Evolutionary conservation across 208 protist species (phyloP).

Genomic region (Leishmania mexicana): DNA sequence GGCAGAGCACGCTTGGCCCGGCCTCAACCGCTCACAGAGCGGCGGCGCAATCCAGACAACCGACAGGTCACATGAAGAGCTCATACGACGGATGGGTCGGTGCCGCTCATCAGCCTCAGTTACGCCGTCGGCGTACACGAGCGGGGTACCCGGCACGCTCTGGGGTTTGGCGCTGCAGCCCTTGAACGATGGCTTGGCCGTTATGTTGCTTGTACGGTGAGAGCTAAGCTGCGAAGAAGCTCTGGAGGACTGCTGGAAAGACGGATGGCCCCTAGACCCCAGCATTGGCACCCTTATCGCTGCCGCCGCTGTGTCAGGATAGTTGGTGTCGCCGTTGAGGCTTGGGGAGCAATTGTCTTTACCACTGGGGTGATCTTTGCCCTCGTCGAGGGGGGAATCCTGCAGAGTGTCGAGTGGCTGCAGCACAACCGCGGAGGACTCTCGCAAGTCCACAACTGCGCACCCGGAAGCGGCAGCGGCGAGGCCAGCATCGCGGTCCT

Average conservation of each 20-base stretch:
- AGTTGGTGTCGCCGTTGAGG: not conserved
- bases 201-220: not conserved
- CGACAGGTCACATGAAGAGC: constrained; percentile 3
- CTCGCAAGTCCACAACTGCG: not conserved
- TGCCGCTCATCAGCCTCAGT: not conserved
- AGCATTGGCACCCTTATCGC: not conserved
- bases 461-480: not conserved
- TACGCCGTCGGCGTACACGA: not conserved
- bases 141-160: not conserved
- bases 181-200: not conserved
- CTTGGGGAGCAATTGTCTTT: not conserved
- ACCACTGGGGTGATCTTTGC: not conserved
- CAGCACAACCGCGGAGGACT: constrained; percentile 9
- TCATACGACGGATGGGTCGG: constrained; percentile 2
- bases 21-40: not conserved
- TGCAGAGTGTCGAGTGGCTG: constrained; percentile 8
- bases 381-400: not conserved
- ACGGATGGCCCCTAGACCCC: not conserved
- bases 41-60: constrained; percentile 2
- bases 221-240: not conserved
- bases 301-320: not conserved
- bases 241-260: not conserved
- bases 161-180: not conserved
- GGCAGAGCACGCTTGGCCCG: not conserved
- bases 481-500: not conserved